phyloP scores from a whole-genome alignment of 768 basidiomycete species.

The Hypsizygus marmoreus region DNA sequence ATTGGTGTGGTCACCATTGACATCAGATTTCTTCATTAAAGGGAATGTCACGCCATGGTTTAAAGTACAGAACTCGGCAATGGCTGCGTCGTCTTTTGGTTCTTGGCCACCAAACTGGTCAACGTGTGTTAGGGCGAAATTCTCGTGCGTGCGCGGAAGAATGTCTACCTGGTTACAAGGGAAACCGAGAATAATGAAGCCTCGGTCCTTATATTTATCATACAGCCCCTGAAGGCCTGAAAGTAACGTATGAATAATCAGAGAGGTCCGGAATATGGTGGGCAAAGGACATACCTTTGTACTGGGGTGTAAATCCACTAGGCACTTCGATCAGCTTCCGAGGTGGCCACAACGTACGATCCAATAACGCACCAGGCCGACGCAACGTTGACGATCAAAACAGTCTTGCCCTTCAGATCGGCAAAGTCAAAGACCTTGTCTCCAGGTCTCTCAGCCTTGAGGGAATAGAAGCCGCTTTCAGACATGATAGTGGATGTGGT shows the following conservation, averaged over 20 bases:
- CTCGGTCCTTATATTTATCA: conserved; percentile 78
- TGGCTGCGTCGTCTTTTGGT: conserved; percentile 76
- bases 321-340: background rate
- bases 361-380: conserved; percentile 62
- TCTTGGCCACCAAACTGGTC: conserved; percentile 82
- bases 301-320: conserved; percentile 86
- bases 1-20: conserved; percentile 85
- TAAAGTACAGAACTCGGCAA: conserved; percentile 70
- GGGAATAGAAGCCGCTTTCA: conserved; percentile 54
- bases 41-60: conserved; percentile 93
- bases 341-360: background rate
- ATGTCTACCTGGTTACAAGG: conserved; percentile 79
- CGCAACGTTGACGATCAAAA: conserved; percentile 78
- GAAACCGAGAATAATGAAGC: conserved; percentile 83
- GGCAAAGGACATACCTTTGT: conserved; percentile 49
- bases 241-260: conserved; percentile 3
- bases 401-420: conserved; percentile 74
- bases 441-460: conserved; percentile 65
- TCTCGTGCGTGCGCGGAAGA: background rate
- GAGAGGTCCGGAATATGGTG: background rate
- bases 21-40: conserved; percentile 90
- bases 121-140: background rate
- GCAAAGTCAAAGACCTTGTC: conserved; percentile 61
- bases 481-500: conserved; percentile 15
- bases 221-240: conserved; percentile 78